A percentile compares a stretch with the other conserved stretches of the same genome.
These are phyloP conservation scores for Pyrus hybrid DNA, from an alignment of 331 rosid species.

Conservation along the genomic window DNA sequence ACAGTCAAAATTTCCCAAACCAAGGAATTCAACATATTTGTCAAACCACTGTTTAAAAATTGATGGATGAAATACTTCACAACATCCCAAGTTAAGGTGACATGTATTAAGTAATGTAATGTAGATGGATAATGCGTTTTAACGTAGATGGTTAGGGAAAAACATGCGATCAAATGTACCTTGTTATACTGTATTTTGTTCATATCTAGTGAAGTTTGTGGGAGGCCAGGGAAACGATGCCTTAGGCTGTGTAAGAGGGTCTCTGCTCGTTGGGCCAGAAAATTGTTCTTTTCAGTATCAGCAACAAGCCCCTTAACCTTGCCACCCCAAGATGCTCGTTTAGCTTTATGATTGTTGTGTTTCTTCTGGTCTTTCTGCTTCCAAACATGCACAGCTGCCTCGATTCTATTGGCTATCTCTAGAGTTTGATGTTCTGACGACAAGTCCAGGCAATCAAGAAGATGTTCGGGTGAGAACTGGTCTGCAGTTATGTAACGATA, in stretches of 20 bases:
- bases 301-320: conserved; percentile 83
- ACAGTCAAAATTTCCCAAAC: background rate
- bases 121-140: background rate
- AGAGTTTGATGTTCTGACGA: conserved; percentile 84
- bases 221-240: conserved; percentile 76
- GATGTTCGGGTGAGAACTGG: conserved; percentile 63
- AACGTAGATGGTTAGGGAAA: background rate
- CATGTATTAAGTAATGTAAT: background rate
- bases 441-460: conserved; percentile 78
- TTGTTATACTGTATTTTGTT: too few relatives aligned
- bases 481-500: conserved; percentile 70
- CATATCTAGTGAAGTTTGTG: conserved; percentile 79
- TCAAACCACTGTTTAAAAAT: background rate
- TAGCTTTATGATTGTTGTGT: conserved; percentile 35
- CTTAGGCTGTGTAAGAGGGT: conserved; percentile 64
- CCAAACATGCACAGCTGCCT: conserved; percentile 75
- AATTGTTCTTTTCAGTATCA: conserved; percentile 42
- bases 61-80: background rate
- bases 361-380: conserved; percentile 56
- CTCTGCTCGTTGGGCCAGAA: conserved; percentile 65
- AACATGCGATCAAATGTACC: conserved; percentile 25
- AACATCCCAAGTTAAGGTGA: background rate
- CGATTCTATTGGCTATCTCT: conserved; percentile 74
- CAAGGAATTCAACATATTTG: background rate
- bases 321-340: conserved; percentile 83